Base-by-base conservation (phyloP, 805 yeast species). In the Starmerella etchellsii region DNA sequence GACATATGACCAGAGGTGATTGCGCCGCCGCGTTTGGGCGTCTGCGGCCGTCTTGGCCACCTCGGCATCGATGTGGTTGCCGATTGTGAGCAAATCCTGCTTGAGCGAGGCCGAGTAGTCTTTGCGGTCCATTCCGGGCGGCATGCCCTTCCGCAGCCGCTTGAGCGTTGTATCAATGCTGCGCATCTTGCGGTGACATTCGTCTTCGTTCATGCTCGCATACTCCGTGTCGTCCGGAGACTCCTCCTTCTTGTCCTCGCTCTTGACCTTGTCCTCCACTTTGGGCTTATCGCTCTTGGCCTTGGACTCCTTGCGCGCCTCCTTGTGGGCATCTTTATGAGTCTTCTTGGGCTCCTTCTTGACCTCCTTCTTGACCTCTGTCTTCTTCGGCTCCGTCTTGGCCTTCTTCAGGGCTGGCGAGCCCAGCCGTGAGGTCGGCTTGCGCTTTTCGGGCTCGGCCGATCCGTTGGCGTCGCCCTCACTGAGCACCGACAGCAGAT, bases 1-100 rank as follows among this genome's bases (percentile, higher is more conserved):
- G 4, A 91, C 83, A 57, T 78, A 83, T 24, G 81, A 72, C 95
- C 95, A 84, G 44, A 84, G 61, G 53, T 83, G 91, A 55, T 71
- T 77, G 42, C 66, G 64, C 43, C 63, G 51, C 53, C 66, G 70
- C 6, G 60, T 66, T 7, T 24, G 21, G 23, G 64, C 55, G 19
- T 64, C 63, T 14, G 49, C 48, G 3, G 53, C 52, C 2, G 42
- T 34, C 19, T 46, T 53, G 14, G 43, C 42, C 19, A 65, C 66
- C 30, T 60, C 60, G 39, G 59, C 53, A 27, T 65, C 71, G 40
- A 83, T 83, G 53, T 73, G 77, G 48, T 78, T 76, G 23, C 95
- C 95, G 34, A 84, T 78, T 8, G 66, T 65, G n/a, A 76, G 58
- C 46, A 83, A 65, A 52, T 83, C 93, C 21, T 64, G 66, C 56